A percentile compares a stretch with the other conserved stretches of the same genome.
These are phyloP conservation scores for Orychophragmus violaceus DNA, from an alignment of 345 rosid genomes.

Conservation along the genomic window DNA sequence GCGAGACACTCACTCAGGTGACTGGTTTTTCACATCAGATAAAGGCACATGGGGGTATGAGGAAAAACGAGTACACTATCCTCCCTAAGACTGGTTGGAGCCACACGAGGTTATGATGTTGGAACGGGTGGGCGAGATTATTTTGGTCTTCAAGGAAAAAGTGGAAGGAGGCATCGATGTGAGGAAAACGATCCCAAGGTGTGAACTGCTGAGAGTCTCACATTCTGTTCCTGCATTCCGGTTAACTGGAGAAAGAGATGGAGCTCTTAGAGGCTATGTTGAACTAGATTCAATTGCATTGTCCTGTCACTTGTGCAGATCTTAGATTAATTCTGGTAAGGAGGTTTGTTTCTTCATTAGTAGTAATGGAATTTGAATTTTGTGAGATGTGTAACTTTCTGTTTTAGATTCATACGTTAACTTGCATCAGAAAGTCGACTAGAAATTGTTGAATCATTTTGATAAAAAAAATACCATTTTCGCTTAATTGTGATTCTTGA, in stretches of 20 bases:
- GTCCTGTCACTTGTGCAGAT: not conserved
- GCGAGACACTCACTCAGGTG: conserved; percentile 28
- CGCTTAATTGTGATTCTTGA: not conserved
- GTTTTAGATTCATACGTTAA: too few species aligned
- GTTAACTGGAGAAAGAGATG: not conserved
- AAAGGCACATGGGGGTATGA: conserved; percentile 10
- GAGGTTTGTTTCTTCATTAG: not conserved
- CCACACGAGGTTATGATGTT: conserved; percentile 43
- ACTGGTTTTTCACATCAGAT: conserved; percentile 61
- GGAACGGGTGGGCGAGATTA: conserved; percentile 43
- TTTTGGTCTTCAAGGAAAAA: conserved; percentile 51
- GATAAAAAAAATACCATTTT: not conserved
- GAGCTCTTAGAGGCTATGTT: not conserved
- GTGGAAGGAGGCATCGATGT: conserved; percentile 18
- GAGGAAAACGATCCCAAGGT: conserved; percentile 36
- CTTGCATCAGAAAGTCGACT: not conserved
- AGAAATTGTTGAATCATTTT: not conserved
- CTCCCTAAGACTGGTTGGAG: conserved; percentile 68
- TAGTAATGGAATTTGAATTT: not conserved
- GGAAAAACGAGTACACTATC: conserved; percentile 33
- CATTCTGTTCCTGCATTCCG: not conserved
- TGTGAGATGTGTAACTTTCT: conserved; percentile 6
- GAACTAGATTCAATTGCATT: not conserved
- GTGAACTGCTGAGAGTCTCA: conserved; percentile 46
- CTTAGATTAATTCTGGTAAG: not conserved